Conservation (phyloP, 1,284 basidiomycete species). For the Moniliella sp. region DNA sequence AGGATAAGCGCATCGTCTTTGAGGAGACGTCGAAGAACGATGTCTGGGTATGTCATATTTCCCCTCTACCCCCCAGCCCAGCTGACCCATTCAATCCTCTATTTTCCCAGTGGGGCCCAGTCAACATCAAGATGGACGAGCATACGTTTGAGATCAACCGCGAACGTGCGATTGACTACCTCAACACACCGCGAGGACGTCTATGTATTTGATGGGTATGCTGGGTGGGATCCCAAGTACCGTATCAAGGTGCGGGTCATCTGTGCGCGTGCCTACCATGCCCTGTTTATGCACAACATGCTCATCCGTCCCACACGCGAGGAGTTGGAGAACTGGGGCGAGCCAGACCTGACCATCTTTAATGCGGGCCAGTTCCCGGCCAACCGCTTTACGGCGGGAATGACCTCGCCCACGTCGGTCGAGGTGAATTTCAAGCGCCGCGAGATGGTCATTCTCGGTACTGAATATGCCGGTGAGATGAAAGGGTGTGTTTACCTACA, state of each 20-base stretch:
- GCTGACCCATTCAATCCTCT: too few species aligned
- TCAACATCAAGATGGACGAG: slow-evolving; percentile 96
- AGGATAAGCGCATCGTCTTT: slow-evolving; percentile 98
- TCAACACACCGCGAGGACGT: slow-evolving; percentile 86
- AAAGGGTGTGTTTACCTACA: slow-evolving; percentile 99
- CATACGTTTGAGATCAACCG: slow-evolving; percentile 99
- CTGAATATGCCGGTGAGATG: slow-evolving; percentile 99
- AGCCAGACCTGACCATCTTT: slow-evolving; percentile 99
- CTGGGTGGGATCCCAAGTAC: slow-evolving; percentile 96
- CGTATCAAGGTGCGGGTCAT: slow-evolving; percentile 99
- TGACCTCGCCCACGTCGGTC: slow-evolving; percentile 94
- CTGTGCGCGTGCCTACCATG: slow-evolving; percentile 93
- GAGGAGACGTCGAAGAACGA: slow-evolving; percentile 92
- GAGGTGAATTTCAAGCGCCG: slow-evolving; percentile 99
- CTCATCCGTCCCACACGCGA: slow-evolving; percentile 88
- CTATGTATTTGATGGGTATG: slow-evolving; percentile 94
- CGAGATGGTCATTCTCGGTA: slow-evolving; percentile 99
- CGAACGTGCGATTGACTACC: slow-evolving; percentile 95
- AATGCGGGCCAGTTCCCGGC: slow-evolving; percentile 99
- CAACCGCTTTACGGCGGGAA: slow-evolving; percentile 97
- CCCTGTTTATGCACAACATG: slow-evolving; percentile 88
- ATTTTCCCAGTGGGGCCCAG: slow-evolving; percentile 80
- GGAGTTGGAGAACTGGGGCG: slow-evolving; percentile 82
- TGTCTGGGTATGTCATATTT: slow-evolving; percentile 48
- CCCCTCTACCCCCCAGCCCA: too few species aligned